phyloP scores from a whole-genome alignment of 1,284 basidiomycete species.

The Ceratobasidium sp. region DNA sequence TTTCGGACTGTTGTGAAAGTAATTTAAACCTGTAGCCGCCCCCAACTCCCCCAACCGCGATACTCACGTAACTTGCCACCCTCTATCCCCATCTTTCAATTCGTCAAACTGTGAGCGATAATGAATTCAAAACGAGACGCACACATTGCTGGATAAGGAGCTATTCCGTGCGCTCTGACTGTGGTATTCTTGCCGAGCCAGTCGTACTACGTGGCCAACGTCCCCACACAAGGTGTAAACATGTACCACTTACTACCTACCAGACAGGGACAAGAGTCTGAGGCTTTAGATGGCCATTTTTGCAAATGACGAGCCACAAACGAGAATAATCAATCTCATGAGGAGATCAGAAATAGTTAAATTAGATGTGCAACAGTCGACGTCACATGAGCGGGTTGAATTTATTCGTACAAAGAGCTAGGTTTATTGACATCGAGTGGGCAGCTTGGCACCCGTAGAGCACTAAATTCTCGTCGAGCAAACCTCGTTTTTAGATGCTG shows the following conservation, averaged over 20 bases:
- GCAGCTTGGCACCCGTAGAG: not conserved
- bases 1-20: not conserved
- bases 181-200: slow-evolving; percentile 1
- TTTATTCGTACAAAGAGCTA: not conserved
- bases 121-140: not conserved
- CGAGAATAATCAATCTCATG: slow-evolving; percentile 7
- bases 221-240: not conserved
- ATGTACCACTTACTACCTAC: not conserved
- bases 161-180: slow-evolving; percentile 19
- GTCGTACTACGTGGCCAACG: slow-evolving; percentile 1
- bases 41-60: not conserved
- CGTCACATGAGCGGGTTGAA: slow-evolving; percentile 18
- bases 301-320: not conserved
- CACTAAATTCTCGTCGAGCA: not conserved
- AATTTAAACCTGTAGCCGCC: not conserved
- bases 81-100: not conserved
- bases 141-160: not conserved
- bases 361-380: slow-evolving; percentile 24
- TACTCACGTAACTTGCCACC: not conserved
- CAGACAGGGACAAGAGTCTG: slow-evolving; percentile 35
- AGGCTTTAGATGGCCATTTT: slow-evolving; percentile 37
- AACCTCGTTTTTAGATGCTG: slow-evolving; percentile 13
- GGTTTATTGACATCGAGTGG: slow-evolving; percentile 44
- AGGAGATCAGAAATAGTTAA: slow-evolving; percentile 39
- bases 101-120: not conserved